phyloP scores from a whole-genome alignment of 2,329 filamentous ascomycete genomes.

The Balansia obtecta region DNA sequence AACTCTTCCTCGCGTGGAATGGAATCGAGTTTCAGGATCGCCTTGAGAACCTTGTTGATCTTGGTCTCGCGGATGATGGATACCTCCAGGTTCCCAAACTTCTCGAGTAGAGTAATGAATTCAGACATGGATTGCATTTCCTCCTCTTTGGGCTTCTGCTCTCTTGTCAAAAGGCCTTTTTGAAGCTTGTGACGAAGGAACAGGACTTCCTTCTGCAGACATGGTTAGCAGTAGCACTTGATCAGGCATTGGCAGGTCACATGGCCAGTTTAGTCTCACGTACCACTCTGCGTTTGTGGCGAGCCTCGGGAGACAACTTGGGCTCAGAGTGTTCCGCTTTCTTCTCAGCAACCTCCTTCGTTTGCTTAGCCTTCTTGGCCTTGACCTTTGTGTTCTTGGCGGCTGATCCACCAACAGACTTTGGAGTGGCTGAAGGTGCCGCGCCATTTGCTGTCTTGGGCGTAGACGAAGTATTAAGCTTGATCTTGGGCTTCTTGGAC shows the following conservation, averaged over 20 bases:
- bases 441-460: constrained; percentile 58
- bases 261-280: constrained; percentile 12
- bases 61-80: constrained; percentile 84
- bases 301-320: constrained; percentile 46
- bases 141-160: constrained; percentile 73
- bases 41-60: constrained; percentile 97
- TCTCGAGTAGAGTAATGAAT: constrained; percentile 70
- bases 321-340: constrained; percentile 44
- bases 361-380: constrained; percentile 46
- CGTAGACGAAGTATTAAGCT: constrained; percentile 50
- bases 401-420: constrained; percentile 42
- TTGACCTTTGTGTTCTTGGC: constrained; percentile 42
- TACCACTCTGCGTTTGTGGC: constrained; percentile 46
- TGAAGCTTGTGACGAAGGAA: constrained; percentile 92
- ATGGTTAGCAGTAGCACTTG: constrained; percentile 12
- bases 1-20: constrained; percentile 87
- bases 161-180: constrained; percentile 78
- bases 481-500: constrained; percentile 57
- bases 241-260: constrained; percentile 13
- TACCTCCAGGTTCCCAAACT: constrained; percentile 67
- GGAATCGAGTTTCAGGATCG: constrained; percentile 72
- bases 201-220: constrained; percentile 58
- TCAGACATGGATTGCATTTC: constrained; percentile 72
- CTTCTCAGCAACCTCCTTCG: constrained; percentile 43
- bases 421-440: constrained; percentile 21